Conservation (phyloP, 192 early-diverging fungal genomes). For the Linnemannia elongata region DNA sequence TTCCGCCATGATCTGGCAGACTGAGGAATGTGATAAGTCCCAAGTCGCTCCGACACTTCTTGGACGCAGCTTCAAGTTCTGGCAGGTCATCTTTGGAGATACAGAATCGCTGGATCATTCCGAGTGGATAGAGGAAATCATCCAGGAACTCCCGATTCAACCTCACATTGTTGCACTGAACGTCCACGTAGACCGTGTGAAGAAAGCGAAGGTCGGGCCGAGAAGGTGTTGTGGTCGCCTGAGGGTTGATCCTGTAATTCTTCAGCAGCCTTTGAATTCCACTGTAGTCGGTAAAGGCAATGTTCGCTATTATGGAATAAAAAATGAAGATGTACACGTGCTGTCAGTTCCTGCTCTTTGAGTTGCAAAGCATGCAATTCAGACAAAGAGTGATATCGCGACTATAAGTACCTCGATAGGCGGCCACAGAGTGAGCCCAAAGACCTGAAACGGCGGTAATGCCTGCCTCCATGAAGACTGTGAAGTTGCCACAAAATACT, state of each 20-base stretch:
- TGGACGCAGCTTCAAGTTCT: background rate
- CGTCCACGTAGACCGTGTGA: constrained; percentile 71
- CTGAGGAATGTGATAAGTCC: constrained; percentile 60
- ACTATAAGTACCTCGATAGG: constrained; percentile 67
- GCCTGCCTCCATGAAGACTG: constrained; percentile 69
- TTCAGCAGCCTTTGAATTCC: constrained; percentile 69
- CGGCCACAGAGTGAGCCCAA: constrained; percentile 76
- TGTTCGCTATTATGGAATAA: constrained; percentile 60
- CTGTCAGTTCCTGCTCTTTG: too few species aligned
- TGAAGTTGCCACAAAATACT: constrained; percentile 74
- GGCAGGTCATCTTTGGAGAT: constrained; percentile 55
- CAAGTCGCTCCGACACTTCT: constrained; percentile 38
- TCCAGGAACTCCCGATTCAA: constrained; percentile 45
- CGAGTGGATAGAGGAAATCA: constrained; percentile 43
- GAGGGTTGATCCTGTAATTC: constrained; percentile 65
- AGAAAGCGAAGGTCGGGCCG: constrained; percentile 75
- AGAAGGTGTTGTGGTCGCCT: constrained; percentile 64
- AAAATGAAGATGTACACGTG: background rate
- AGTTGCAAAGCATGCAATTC: background rate
- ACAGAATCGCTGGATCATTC: constrained; percentile 65
- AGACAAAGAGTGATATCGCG: background rate
- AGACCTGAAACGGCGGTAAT: constrained; percentile 73
- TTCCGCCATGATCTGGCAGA: constrained; percentile 78
- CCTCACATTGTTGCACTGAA: constrained; percentile 37
- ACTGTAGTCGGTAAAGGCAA: constrained; percentile 75